A percentile compares a stretch with the other conserved stretches of the same genome.
Conservation (phyloP, 2,329 filamentous ascomycete species). For the Alternaria infectoria region DNA sequence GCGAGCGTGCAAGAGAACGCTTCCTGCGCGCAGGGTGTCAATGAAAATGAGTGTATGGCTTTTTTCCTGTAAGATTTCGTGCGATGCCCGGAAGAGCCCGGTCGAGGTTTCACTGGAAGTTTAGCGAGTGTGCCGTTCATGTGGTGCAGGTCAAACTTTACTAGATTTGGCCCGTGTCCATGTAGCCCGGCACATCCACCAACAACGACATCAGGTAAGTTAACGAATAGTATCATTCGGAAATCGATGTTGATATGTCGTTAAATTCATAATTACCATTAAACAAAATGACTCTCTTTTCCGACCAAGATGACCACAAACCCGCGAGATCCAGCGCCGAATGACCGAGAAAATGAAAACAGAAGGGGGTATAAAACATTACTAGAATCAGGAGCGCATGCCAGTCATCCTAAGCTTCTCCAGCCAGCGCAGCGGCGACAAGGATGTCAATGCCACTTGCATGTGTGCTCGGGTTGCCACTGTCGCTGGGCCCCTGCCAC, state of each 20-base stretch:
- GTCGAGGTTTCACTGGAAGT: not conserved
- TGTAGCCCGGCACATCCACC: not conserved
- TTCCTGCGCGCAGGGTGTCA: not conserved
- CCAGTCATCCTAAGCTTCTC: not conserved
- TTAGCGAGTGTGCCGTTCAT: constrained; percentile 2
- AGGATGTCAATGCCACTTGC: constrained; percentile 69
- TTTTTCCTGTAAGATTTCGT: not conserved
- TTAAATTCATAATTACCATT: constrained; percentile 4
- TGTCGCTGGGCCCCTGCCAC: constrained; percentile 64
- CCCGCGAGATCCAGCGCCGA: not conserved
- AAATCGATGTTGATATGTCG: not conserved
- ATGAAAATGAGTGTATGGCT: not conserved
- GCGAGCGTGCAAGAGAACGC: not conserved
- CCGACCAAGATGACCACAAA: not conserved
- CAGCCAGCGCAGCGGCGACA: constrained; percentile 55
- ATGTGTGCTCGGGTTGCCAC: constrained; percentile 63
- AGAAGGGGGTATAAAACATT: constrained; percentile 11
- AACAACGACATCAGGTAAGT: not conserved
- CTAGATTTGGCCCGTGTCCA: not conserved
- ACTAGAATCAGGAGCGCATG: not conserved
- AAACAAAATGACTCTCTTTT: not conserved
- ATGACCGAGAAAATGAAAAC: not conserved
- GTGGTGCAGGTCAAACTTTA: not conserved
- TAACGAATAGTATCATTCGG: not conserved
- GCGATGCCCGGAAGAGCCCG: not conserved